phyloP scores from a whole-genome alignment of 768 basidiomycete genomes.

The Tricholoma sp. region DNA sequence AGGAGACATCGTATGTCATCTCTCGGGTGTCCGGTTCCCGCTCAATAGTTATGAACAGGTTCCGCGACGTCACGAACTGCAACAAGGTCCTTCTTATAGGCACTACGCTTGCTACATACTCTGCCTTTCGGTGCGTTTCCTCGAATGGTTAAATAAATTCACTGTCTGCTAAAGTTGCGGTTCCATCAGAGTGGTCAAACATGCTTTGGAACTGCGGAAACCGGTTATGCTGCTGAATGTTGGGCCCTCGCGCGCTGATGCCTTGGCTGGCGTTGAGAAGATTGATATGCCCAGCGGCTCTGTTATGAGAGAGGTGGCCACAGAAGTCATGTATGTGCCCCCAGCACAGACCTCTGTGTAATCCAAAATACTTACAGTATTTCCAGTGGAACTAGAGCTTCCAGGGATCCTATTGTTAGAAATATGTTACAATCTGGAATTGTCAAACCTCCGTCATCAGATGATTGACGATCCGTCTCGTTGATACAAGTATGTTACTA shows the following conservation, averaged over 20 bases:
- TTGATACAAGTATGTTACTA: not conserved
- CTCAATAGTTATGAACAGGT: slow-evolving; percentile 31
- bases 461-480: not conserved
- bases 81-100: slow-evolving; percentile 79
- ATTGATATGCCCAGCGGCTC: slow-evolving; percentile 70
- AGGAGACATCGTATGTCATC: slow-evolving; percentile 62
- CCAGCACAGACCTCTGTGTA: not conserved
- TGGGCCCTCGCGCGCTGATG: slow-evolving; percentile 86
- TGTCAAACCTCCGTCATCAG: slow-evolving; percentile 37
- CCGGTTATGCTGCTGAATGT: slow-evolving; percentile 80
- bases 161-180: not conserved
- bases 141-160: not conserved
- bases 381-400: slow-evolving; percentile 41
- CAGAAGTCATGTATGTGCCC: slow-evolving; percentile 50
- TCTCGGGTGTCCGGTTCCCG: not conserved
- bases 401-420: slow-evolving; percentile 39
- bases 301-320: slow-evolving; percentile 67
- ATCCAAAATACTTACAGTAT: slow-evolving; percentile 4
- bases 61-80: slow-evolving; percentile 48
- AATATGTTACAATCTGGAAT: slow-evolving; percentile 57
- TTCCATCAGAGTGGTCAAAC: slow-evolving; percentile 62
- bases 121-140: slow-evolving; percentile 68
- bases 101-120: slow-evolving; percentile 90
- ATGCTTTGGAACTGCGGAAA: slow-evolving; percentile 69
- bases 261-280: slow-evolving; percentile 62